phyloP scores from a whole-genome alignment of 208 protist genomes.

The Entamoeba invadens region DNA sequence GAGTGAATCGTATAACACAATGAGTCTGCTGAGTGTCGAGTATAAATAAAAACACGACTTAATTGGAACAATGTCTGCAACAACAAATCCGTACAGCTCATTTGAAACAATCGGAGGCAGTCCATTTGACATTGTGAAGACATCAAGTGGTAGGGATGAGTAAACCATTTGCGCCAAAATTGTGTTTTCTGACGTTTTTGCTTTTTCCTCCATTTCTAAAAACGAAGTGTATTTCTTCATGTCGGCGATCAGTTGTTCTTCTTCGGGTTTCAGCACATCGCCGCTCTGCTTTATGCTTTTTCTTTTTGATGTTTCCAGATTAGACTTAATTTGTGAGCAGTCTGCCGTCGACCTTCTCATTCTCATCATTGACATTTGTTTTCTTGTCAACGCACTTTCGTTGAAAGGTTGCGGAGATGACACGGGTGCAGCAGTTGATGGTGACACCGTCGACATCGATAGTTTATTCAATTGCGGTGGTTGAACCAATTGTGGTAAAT shows the following conservation, averaged over 20 bases:
- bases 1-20: neutral
- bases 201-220: neutral
- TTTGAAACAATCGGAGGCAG: neutral
- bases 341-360: too few species aligned
- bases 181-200: neutral
- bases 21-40: neutral
- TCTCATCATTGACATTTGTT: neutral
- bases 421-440: neutral
- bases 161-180: neutral
- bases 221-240: neutral
- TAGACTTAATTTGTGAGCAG: too few species aligned
- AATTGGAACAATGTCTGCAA: neutral
- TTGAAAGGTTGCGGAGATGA: neutral
- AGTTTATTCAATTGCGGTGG: too few species aligned
- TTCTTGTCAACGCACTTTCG: neutral
- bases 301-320: too few species aligned
- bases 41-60: neutral
- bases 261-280: neutral
- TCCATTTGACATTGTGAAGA: neutral
- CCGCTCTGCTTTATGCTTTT: too few species aligned
- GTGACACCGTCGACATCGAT: neutral
- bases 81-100: neutral
- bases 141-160: neutral
- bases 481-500: too few species aligned
- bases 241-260: neutral